A percentile compares a stretch with the other conserved stretches of the same genome.
Evolutionary conservation across 768 basidiomycete genomes (phyloP).

Genomic region (Russula brevipes): DNA sequence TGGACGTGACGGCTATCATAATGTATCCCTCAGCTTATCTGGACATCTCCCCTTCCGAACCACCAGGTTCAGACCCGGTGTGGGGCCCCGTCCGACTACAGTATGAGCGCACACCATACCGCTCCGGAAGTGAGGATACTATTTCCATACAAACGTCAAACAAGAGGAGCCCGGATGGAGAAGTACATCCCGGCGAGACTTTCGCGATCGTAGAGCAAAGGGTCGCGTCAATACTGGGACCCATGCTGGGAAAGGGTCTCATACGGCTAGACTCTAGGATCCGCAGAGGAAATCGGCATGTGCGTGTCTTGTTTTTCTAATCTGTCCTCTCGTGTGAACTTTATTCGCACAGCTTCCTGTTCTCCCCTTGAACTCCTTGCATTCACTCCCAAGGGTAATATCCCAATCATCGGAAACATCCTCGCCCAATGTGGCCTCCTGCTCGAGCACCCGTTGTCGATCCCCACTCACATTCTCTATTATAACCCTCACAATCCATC

Average conservation of each 20-base stretch:
- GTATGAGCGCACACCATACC: constrained; percentile 59
- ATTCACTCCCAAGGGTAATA: constrained; percentile 92
- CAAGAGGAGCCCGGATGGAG: constrained; percentile 46
- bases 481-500: constrained; percentile 87
- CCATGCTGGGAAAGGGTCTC: constrained; percentile 79
- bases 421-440: constrained; percentile 62
- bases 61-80: constrained; percentile 43
- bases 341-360: constrained; percentile 59
- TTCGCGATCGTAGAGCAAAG: constrained; percentile 88
- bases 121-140: constrained; percentile 51
- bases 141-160: constrained; percentile 72
- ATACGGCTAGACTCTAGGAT: constrained; percentile 78
- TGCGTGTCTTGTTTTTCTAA: constrained; percentile 36
- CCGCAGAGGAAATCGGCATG: constrained; percentile 56
- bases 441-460: constrained; percentile 73
- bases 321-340: constrained; percentile 23
- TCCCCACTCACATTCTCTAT: constrained; percentile 58
- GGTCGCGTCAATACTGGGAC: constrained; percentile 70
- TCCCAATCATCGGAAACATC: constrained; percentile 72
- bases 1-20: constrained; percentile 77
- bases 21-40: constrained; percentile 78
- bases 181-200: constrained; percentile 51
- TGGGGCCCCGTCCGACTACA: constrained; percentile 67
- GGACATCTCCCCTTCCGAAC: constrained; percentile 31
- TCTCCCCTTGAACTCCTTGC: constrained; percentile 78